These are phyloP conservation scores for Skeletonema grethae DNA, from an alignment of 108 stramenopile species.

Conservation along the genomic window DNA sequence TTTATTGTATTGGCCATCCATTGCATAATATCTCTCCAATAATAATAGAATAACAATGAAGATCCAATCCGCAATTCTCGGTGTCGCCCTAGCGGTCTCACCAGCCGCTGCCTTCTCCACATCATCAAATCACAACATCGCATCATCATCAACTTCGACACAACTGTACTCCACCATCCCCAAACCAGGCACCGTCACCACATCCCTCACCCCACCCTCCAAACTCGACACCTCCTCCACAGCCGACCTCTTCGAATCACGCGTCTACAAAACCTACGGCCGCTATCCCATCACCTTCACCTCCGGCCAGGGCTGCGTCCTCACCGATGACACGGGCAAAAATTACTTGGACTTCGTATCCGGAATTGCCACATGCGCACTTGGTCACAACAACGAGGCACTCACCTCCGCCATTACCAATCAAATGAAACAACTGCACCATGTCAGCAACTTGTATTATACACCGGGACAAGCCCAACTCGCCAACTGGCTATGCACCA, in stretches of 20 bases:
- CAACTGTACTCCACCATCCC: slow-evolving; percentile 22
- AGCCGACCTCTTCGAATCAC: slow-evolving; percentile 51
- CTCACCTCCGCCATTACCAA: slow-evolving; percentile 76
- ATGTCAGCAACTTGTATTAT: slow-evolving; percentile 94
- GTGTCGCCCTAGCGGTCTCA: neutral
- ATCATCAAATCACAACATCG: neutral
- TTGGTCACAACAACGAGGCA: slow-evolving; percentile 90
- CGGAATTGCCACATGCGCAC: slow-evolving; percentile 95
- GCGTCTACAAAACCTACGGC: slow-evolving; percentile 87
- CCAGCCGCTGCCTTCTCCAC: neutral
- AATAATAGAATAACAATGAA: neutral
- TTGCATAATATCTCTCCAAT: neutral
- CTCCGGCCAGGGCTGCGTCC: slow-evolving; percentile 77
- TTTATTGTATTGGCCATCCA: too few species aligned
- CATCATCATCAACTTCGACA: neutral
- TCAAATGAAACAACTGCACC: slow-evolving; percentile 90
- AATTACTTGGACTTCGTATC: slow-evolving; percentile 94
- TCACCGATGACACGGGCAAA: slow-evolving; percentile 83
- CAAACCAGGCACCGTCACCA: slow-evolving; percentile 16
- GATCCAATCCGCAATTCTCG: neutral
- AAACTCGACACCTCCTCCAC: slow-evolving; percentile 28
- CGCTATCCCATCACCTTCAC: slow-evolving; percentile 86
- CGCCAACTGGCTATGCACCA: slow-evolving; percentile 91
- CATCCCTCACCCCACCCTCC: slow-evolving; percentile 34
- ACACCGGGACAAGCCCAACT: slow-evolving; percentile 90